Percentiles rank a stretch among this genome's conserved stretches.
These are phyloP conservation scores for Boletus vermiculosoides DNA, from an alignment of 768 basidiomycete genomes.

Conservation along the genomic window DNA sequence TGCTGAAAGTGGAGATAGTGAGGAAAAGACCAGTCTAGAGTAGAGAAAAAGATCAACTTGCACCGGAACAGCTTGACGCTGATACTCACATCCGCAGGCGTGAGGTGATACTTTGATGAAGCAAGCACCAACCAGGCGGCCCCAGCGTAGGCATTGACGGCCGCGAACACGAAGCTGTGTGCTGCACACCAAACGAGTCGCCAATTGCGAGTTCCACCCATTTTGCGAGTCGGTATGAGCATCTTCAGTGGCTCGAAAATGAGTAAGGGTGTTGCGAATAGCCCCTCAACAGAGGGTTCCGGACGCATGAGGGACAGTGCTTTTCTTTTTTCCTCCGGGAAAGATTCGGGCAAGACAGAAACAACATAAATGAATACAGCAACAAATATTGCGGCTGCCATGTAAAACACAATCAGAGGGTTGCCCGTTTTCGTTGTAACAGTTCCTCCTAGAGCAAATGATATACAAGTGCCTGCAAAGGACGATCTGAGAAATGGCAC, in stretches of 20 bases:
- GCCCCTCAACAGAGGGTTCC: background rate
- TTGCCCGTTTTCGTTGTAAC: constrained; percentile 28
- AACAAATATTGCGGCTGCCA: constrained; percentile 14
- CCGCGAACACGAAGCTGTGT: constrained; percentile 25
- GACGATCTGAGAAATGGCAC: background rate
- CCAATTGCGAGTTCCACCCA: constrained; percentile 26
- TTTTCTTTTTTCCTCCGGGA: constrained; percentile 25
- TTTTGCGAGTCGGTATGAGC: constrained; percentile 18
- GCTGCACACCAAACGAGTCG: constrained; percentile 30
- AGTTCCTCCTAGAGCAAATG: constrained; percentile 31
- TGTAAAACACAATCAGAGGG: constrained; percentile 23
- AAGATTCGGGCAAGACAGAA: constrained; percentile 32
- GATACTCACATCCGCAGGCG: constrained; percentile 25
- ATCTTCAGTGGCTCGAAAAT: constrained; percentile 27
- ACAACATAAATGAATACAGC: constrained; percentile 21
- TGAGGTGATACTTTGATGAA: constrained; percentile 29
- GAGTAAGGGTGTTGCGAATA: background rate
- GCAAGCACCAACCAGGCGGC: constrained; percentile 23
- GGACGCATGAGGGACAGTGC: constrained; percentile 9
- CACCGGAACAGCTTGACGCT: background rate
- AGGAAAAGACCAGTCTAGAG: constrained; percentile 31
- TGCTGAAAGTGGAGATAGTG: constrained; percentile 15
- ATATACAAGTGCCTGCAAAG: constrained; percentile 23
- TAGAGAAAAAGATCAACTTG: background rate
- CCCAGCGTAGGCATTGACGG: constrained; percentile 14